A percentile compares a stretch with the other conserved stretches of the same genome.
These are phyloP conservation scores for Medicago lupulina DNA, from an alignment of 306 rosid genomes.

Conservation along the genomic window DNA sequence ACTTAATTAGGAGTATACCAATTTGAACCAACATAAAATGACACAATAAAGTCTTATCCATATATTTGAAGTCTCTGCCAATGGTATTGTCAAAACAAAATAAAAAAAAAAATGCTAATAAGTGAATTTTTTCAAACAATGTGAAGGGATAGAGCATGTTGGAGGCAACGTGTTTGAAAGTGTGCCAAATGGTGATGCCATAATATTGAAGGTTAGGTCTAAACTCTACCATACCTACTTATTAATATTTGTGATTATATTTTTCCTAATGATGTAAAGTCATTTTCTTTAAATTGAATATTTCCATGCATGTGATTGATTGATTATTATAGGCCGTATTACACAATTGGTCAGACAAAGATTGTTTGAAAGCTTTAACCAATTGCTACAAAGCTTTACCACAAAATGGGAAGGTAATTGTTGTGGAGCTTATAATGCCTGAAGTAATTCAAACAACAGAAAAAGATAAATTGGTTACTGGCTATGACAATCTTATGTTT, in stretches of 20 bases:
- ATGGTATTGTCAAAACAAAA: background rate
- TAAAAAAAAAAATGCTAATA: too few relatives aligned
- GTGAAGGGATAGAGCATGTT: constrained; percentile 41
- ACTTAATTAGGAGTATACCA: too few relatives aligned
- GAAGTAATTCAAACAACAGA: background rate
- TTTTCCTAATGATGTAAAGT: too few relatives aligned
- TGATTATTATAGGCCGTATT: constrained; percentile 7
- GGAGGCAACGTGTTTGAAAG: constrained; percentile 37
- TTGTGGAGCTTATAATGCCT: constrained; percentile 21
- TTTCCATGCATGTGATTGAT: background rate
- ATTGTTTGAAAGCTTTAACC: constrained; percentile 19
- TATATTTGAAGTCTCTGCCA: too few relatives aligned
- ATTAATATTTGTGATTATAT: background rate
- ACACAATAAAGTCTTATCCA: too few relatives aligned
- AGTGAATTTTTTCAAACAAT: background rate
- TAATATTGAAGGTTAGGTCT: constrained; percentile 31
- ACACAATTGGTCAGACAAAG: constrained; percentile 36
- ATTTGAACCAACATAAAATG: too few relatives aligned
- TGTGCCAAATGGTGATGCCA: constrained; percentile 38
- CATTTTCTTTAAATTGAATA: background rate
- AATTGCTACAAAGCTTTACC: constrained; percentile 38
- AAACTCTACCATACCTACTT: background rate
- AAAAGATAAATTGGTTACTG: constrained; percentile 5
- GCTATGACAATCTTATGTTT: constrained; percentile 36
- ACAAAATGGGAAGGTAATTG: constrained; percentile 35